Base-by-base conservation (phyloP, 2,329 filamentous ascomycete species). In the Exophiala mesophila region DNA sequence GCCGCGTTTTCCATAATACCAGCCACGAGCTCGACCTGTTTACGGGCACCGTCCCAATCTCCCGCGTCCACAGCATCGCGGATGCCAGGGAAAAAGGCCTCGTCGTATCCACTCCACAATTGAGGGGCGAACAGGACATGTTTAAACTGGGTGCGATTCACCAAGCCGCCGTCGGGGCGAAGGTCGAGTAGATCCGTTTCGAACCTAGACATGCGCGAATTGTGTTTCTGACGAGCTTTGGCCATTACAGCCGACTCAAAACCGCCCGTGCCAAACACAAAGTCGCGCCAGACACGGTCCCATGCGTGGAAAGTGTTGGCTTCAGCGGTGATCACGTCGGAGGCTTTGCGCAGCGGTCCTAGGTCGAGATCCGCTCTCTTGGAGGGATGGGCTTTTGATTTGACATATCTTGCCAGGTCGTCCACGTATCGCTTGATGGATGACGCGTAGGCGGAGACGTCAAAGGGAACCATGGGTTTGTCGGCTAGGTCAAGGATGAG, bases 91-190 rank as follows among this genome's bases (percentile, higher is more conserved):
- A 94, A 94, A 49, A 78, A 78, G 0, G 77, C 76, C 42, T 77
- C 76, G 21, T 83, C 76, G 53, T 82, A 77, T 26, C 76, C 78
- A 23, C 81, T 82, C 83, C 87, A 89, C 2, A 78, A 70, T 57
- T 87, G 78, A 1, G 92, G 92, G 2, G 85, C 90, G 60, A 89
- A 94, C 43, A 98, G 69, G 58, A 94, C 76, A 64, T 96, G 92
- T 64, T 94, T 95, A 73, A 88, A 98, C 66, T 97, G 92, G 4
- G 85, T 85, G 52, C 90, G 82, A 55, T 87, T 87, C 28, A 36
- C 39, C 15, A 54, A 36, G 2, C 52, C 54, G 4, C 44, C 48
- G 8, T 36, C 41, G 9, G 50, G 41, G 30, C 82, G 79, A 38
- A 88, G 60, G 66, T 98, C 92, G 19, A 97, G 67, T 39, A 98